These are phyloP conservation scores for Stylonectria norvegica DNA, from an alignment of 2,329 filamentous ascomycete genomes.

Conservation along the genomic window DNA sequence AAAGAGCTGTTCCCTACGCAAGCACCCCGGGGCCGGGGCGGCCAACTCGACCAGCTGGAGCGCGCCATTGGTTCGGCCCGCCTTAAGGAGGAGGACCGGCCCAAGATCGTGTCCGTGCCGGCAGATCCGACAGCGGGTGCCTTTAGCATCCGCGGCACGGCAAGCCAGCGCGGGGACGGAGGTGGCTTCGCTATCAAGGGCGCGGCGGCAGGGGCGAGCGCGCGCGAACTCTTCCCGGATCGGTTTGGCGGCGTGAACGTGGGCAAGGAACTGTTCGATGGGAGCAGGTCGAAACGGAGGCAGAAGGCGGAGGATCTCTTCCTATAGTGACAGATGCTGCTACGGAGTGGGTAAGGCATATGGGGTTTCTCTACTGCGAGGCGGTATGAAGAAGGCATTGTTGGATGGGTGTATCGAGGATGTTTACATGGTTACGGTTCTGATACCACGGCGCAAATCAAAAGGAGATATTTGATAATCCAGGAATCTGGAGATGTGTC, in stretches of 20 bases:
- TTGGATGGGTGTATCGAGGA: conserved; percentile 14
- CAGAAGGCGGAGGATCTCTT: conserved; percentile 73
- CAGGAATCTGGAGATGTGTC: conserved; percentile 6
- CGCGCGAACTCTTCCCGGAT: conserved; percentile 67
- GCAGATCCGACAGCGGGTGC: conserved; percentile 37
- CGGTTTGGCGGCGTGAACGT: conserved; percentile 56
- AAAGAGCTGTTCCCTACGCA: conserved; percentile 42
- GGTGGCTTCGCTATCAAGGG: conserved; percentile 66
- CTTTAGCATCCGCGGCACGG: conserved; percentile 60
- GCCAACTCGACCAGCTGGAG: conserved; percentile 39
- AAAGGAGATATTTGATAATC: conserved; percentile 11
- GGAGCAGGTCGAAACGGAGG: conserved; percentile 50
- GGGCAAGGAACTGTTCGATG: conserved; percentile 66
- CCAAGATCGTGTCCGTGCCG: conserved; percentile 58
- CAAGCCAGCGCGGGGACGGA: conserved; percentile 42
- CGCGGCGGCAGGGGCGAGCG: conserved; percentile 42
- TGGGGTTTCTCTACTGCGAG: background rate
- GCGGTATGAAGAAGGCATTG: conserved; percentile 7
- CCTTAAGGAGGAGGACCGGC: conserved; percentile 36
- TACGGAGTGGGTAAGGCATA: conserved; percentile 1
- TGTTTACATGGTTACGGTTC: conserved; percentile 22
- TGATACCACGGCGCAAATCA: conserved; percentile 27
- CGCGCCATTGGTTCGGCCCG: conserved; percentile 37
- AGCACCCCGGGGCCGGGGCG: conserved; percentile 23
- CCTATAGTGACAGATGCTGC: conserved; percentile 38